phyloP scores from a whole-genome alignment of 176 grass and related monocot genomes.

The Miscanthus lutarioriparius region DNA sequence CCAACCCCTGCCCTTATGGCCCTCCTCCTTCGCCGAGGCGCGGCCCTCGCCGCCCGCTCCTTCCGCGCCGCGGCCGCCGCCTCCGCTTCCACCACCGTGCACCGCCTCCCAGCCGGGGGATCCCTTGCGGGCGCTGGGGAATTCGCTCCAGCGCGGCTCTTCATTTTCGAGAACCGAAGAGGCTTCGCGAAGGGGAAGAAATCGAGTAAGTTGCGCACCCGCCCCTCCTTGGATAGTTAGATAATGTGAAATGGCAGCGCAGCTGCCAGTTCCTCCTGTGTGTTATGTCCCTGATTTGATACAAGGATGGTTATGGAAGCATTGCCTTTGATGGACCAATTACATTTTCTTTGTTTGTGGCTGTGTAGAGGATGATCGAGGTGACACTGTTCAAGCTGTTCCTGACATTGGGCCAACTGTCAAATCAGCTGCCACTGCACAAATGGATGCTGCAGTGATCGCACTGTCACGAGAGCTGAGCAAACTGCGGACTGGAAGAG shows the following conservation, averaged over 20 bases:
- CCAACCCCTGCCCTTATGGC: slow-evolving; percentile 15
- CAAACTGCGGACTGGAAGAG: slow-evolving; percentile 89
- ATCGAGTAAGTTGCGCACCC: slow-evolving; percentile 46
- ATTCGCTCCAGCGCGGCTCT: slow-evolving; percentile 11
- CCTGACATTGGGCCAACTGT: slow-evolving; percentile 71
- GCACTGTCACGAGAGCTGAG: slow-evolving; percentile 78
- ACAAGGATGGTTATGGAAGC: not conserved
- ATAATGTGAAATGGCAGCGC: not conserved
- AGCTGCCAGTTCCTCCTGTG: not conserved
- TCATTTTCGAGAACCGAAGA: slow-evolving; percentile 40
- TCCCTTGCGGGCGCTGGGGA: slow-evolving; percentile 24
- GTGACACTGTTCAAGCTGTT: slow-evolving; percentile 70
- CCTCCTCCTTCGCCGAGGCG: slow-evolving; percentile 45
- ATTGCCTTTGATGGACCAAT: not conserved
- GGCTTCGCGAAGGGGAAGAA: slow-evolving; percentile 87
- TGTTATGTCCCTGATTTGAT: not conserved
- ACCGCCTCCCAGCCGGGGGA: slow-evolving; percentile 35
- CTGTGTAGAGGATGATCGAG: slow-evolving; percentile 62
- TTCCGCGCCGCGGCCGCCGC: slow-evolving; percentile 32
- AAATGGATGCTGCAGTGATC: slow-evolving; percentile 84
- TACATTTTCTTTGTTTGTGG: slow-evolving; percentile 30
- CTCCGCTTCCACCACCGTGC: slow-evolving; percentile 34
- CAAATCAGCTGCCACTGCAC: slow-evolving; percentile 58
- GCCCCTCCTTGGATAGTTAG: not conserved
- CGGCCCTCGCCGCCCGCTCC: slow-evolving; percentile 36